These are phyloP conservation scores for Hansfordia pulvinata DNA, from an alignment of 2,329 filamentous ascomycete genomes.

Conservation along the genomic window DNA sequence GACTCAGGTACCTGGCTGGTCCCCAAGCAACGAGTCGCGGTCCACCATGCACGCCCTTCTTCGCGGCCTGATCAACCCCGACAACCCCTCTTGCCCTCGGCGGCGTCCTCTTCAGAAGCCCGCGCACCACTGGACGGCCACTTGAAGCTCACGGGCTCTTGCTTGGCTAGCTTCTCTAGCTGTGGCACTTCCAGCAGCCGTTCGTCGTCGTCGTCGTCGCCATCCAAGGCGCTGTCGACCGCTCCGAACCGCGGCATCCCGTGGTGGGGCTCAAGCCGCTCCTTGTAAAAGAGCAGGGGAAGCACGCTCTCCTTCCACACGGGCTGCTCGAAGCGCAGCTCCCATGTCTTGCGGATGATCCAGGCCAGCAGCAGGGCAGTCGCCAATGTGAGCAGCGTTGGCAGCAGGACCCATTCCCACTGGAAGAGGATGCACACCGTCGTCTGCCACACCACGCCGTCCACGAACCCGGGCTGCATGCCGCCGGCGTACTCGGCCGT, in stretches of 20 bases:
- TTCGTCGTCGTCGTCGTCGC: no score
- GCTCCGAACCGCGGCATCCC: no score
- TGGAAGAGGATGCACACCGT: conserved; percentile 6
- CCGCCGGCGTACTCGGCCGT: conserved; percentile 2
- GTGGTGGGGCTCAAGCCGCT: no score
- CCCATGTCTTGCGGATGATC: conserved; percentile 2
- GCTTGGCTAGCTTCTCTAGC: neutral
- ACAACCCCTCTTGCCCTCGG: no score
- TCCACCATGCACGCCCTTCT: no score
- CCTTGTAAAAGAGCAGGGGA: conserved; percentile 2
- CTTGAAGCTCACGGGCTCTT: neutral
- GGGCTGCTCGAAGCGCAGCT: neutral
- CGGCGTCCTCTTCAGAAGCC: no score
- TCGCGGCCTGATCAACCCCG: no score
- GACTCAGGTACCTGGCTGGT: no score
- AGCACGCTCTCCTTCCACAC: conserved; percentile 3
- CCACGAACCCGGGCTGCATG: neutral
- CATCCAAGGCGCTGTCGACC: no score
- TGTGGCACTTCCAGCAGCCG: conserved; percentile 1
- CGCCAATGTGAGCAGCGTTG: conserved; percentile 3
- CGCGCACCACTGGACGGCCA: no score
- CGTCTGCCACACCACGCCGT: no score
- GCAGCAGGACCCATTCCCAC: conserved; percentile 6
- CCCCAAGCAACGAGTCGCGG: no score
- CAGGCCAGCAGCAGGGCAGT: conserved; percentile 6